Conservation (phyloP, 805 yeast genomes). For the Zygosaccharomyces siamensis region DNA sequence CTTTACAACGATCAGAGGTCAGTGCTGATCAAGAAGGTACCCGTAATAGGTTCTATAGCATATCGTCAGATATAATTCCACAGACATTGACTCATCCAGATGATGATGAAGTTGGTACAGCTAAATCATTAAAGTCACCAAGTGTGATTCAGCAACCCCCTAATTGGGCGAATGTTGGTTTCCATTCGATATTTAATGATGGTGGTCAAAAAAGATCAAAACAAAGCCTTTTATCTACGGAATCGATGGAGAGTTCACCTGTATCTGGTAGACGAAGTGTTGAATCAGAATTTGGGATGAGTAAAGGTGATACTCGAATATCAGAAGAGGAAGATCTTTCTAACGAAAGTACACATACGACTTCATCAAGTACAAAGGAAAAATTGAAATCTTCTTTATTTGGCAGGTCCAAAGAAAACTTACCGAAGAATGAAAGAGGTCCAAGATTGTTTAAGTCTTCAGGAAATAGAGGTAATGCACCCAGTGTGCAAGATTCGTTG, state of each 20-base stretch:
- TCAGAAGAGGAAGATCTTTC: constrained; percentile 13
- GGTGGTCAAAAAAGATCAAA: constrained; percentile 22
- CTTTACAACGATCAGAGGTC: background rate
- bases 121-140: constrained; percentile 15
- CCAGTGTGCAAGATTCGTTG: constrained; percentile 10
- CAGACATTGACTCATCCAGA: constrained; percentile 25
- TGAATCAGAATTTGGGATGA: constrained; percentile 7
- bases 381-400: constrained; percentile 12
- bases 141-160: constrained; percentile 15
- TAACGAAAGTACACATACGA: constrained; percentile 15
- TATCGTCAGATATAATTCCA: constrained; percentile 31
- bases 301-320: constrained; percentile 9
- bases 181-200: constrained; percentile 27
- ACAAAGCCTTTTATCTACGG: constrained; percentile 14
- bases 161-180: constrained; percentile 27
- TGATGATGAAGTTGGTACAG: constrained; percentile 14
- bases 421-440: constrained; percentile 13
- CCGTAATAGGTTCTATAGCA: constrained; percentile 20
- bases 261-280: constrained; percentile 11
- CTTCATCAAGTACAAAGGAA: constrained; percentile 14
- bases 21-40: background rate
- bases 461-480: constrained; percentile 7
- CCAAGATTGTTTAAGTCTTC: constrained; percentile 16
- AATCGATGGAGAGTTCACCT: constrained; percentile 11
- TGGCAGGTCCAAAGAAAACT: constrained; percentile 12